phyloP scores from a whole-genome alignment of 257 asterid species.

The Solanum pimpinellifolium region DNA sequence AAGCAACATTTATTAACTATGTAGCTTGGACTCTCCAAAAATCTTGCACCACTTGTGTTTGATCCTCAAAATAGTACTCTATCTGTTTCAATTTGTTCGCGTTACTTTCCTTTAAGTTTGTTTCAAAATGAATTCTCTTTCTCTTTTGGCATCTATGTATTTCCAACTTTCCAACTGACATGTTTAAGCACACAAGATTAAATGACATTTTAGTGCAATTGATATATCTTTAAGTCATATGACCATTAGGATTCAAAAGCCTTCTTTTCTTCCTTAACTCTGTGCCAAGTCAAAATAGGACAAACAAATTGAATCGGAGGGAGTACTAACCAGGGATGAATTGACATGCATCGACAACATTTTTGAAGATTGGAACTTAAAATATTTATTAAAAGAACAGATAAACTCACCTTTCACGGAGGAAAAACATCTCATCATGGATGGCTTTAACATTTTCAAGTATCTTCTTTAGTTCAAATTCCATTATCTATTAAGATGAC shows the following conservation, averaged over 20 bases:
- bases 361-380: neutral
- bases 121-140: neutral
- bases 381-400: neutral
- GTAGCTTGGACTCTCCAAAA: neutral
- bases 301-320: neutral
- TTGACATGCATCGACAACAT: neutral
- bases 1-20: neutral
- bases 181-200: neutral
- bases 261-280: neutral
- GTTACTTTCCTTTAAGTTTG: neutral
- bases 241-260: neutral
- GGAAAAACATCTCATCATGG: constrained; percentile 80
- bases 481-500: constrained; percentile 42
- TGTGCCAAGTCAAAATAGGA: neutral
- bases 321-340: neutral
- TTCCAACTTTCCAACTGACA: neutral
- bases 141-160: neutral
- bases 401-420: constrained; percentile 54
- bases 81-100: neutral
- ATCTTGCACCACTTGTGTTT: neutral
- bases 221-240: neutral
- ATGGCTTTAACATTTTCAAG: constrained; percentile 47
- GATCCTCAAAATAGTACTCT: neutral
- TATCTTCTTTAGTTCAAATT: constrained; percentile 70
- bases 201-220: neutral